Conservation (phyloP, 2,329 filamentous ascomycete species). For the Alternaria viburni region DNA sequence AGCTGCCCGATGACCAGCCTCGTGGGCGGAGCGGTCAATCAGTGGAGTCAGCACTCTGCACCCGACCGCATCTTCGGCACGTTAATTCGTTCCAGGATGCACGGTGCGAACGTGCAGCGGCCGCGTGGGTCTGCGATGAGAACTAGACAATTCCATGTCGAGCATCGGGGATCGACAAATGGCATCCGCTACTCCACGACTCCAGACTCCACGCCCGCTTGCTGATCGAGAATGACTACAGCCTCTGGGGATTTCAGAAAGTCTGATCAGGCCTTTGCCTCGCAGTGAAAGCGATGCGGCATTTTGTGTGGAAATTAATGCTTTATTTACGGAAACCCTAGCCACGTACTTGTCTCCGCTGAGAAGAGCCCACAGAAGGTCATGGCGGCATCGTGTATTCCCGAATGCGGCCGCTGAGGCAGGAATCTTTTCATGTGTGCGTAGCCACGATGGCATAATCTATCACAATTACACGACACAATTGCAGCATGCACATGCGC, state of each 20-base stretch:
- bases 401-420: neutral
- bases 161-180: slow-evolving; percentile 17
- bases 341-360: neutral
- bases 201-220: neutral
- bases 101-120: slow-evolving; percentile 16
- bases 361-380: neutral
- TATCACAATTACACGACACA: neutral
- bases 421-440: neutral
- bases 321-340: neutral
- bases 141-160: slow-evolving; percentile 8
- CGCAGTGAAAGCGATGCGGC: neutral
- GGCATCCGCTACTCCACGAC: slow-evolving; percentile 13
- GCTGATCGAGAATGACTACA: neutral
- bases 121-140: slow-evolving; percentile 14
- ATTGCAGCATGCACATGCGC: neutral
- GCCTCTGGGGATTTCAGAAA: neutral
- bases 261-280: neutral
- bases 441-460: neutral
- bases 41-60: slow-evolving; percentile 21
- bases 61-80: slow-evolving; percentile 10
- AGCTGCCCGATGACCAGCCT: slow-evolving; percentile 14
- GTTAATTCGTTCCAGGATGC: slow-evolving; percentile 13
- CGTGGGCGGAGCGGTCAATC: slow-evolving; percentile 12
- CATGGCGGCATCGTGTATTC: neutral
- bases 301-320: neutral